phyloP scores from a whole-genome alignment of 768 basidiomycete genomes.

The Tricholoma flavovirens region DNA sequence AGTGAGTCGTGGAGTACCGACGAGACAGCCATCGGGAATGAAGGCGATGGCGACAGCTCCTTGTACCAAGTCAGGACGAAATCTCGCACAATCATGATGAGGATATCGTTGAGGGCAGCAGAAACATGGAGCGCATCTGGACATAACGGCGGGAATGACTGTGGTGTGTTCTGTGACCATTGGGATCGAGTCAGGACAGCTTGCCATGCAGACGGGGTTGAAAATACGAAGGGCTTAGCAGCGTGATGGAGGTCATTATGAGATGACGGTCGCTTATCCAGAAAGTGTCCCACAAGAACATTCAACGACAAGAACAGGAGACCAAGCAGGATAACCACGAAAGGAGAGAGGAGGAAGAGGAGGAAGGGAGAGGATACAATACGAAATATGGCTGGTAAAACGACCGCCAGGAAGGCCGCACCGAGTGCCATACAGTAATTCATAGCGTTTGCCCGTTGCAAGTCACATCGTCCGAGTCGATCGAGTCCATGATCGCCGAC shows the following conservation, averaged over 20 bases:
- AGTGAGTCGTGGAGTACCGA: constrained; percentile 63
- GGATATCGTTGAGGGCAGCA: constrained; percentile 69
- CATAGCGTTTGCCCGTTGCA: constrained; percentile 18
- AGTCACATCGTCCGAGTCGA: no score
- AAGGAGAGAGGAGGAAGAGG: constrained; percentile 58
- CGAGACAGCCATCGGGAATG: constrained; percentile 86
- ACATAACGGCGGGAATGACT: constrained; percentile 60
- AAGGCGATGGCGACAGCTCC: constrained; percentile 76
- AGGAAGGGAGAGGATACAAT: constrained; percentile 61
- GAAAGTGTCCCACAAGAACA: constrained; percentile 50
- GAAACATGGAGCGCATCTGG: constrained; percentile 63
- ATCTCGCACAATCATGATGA: constrained; percentile 77
- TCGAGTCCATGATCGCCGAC: no score
- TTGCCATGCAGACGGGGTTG: constrained; percentile 93
- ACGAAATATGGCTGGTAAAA: constrained; percentile 49
- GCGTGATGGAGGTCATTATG: constrained; percentile 43
- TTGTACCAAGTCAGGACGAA: constrained; percentile 91
- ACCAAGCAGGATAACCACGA: constrained; percentile 43
- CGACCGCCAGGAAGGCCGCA: constrained; percentile 46
- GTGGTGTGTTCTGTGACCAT: constrained; percentile 75
- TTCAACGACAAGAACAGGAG: constrained; percentile 48
- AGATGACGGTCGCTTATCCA: constrained; percentile 41
- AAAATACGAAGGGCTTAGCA: constrained; percentile 76
- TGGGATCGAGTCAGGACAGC: constrained; percentile 83
- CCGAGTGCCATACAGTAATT: constrained; percentile 47